These are phyloP conservation scores for Cercophora sp. DNA, from an alignment of 495 filamentous ascomycete species.

Conservation along the genomic window DNA sequence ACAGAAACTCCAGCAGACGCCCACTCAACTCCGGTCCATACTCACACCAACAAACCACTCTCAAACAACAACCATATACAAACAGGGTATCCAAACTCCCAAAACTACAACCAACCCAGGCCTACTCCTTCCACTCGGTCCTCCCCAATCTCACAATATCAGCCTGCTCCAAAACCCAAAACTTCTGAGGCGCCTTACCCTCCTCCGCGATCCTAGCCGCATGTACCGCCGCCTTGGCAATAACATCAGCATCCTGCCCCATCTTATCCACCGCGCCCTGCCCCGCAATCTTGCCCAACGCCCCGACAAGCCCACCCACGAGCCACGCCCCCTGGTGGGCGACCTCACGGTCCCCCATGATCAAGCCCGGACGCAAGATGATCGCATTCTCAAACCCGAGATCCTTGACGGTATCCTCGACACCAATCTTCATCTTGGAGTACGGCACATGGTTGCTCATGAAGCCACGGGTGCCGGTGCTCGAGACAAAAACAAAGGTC, in stretches of 20 bases:
- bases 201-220: constrained; percentile 44
- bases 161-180: constrained; percentile 42
- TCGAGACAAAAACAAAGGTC: constrained; percentile 67
- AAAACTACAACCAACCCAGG: no score
- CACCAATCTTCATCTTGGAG: constrained; percentile 70
- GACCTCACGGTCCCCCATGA: constrained; percentile 65
- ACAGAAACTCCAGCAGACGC: no score
- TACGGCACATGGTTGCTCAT: constrained; percentile 45
- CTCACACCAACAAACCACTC: no score
- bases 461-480: constrained; percentile 42
- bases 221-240: constrained; percentile 67
- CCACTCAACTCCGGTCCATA: no score
- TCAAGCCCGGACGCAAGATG: constrained; percentile 69
- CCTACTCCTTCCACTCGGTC: constrained; percentile 36
- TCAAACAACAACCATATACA: no score
- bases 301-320: constrained; percentile 45
- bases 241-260: constrained; percentile 71
- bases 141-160: constrained; percentile 50
- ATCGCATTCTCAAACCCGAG: constrained; percentile 71
- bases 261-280: constrained; percentile 55
- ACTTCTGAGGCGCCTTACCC: constrained; percentile 45
- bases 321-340: constrained; percentile 48
- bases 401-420: constrained; percentile 69
- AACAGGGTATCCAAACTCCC: no score
- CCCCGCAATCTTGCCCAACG: constrained; percentile 44